Evolutionary conservation across 495 filamentous ascomycete genomes (phyloP), one percentile per base, ranked within the genome.

Genomic region (Penicillium ucsense): DNA sequence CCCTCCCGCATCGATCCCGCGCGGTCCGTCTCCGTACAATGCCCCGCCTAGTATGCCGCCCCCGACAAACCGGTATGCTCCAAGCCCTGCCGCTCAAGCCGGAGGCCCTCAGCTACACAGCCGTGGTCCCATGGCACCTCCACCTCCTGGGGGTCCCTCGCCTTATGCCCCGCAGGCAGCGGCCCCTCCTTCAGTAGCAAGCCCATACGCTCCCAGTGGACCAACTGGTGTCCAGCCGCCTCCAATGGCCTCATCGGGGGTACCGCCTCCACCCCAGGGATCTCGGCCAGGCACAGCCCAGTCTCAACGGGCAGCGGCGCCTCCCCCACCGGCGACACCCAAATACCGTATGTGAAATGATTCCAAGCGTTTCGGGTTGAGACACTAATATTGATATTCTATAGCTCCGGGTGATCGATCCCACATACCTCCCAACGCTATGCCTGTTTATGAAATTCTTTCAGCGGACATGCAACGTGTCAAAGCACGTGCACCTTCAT

Each of bases 1-100:
- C 40, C 66, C 76, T 44, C 2, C 20, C 20, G 72, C 76, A 49
- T 72, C 79, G 5, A 76, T 88, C 44, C 77, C 82, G 31, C 78
- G 89, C 36, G 88, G 87, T 9, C 74, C 86, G 4, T 95, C 90
- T 11, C 89, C 89, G 36, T 96, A 96, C 65, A 90, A 94, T 56
- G 78, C 84, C 39, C 88, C 89, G 45, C 88, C 88, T 5, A 65
- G 80, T 43, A 78, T 76, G n/a, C 72, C 82, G 4, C 82, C 89
- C 7, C 80, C 85, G 30, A 80, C 81, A 9, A 92, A 84, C 65
- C 77, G 91, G 51, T 96, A 96, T 68, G 84, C 92, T 9, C 92
- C 92, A 9, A 82, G 81, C 50, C 88, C 89, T 41, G 69, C 79
- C 32, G 57, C 82, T 31, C 77, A 79, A 51, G 61, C 73, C 45